These are phyloP conservation scores for Rhizophagus clarus DNA, from an alignment of 192 early-diverging fungal species.

Conservation along the genomic window DNA sequence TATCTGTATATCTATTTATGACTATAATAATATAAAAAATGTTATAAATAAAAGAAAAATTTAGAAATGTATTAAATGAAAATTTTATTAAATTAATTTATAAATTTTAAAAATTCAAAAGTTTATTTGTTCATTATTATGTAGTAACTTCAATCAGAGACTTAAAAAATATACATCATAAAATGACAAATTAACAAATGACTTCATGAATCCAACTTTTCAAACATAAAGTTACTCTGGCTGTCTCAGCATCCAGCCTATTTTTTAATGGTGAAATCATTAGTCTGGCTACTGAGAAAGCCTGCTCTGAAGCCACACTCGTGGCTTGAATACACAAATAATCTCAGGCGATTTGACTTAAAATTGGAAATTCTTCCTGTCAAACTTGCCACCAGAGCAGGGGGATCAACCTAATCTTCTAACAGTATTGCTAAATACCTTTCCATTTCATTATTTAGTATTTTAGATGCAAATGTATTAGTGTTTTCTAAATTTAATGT, in stretches of 20 bases:
- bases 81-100: too few species aligned
- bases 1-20: too few species aligned
- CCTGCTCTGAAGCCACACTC: conserved; percentile 6
- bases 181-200: background rate
- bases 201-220: background rate
- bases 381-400: background rate
- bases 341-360: background rate
- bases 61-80: too few species aligned
- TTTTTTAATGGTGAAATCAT: background rate
- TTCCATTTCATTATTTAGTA: background rate
- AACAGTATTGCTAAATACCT: background rate
- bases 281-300: background rate
- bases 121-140: too few species aligned
- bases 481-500: too few species aligned
- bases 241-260: background rate
- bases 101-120: too few species aligned
- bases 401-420: background rate
- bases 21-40: too few species aligned
- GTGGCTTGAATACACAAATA: conserved; percentile 7
- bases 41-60: too few species aligned
- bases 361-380: background rate
- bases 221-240: background rate
- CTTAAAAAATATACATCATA: too few species aligned
- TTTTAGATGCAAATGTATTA: too few species aligned
- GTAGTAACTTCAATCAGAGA: too few species aligned